Percentiles rank a stretch among this genome's conserved stretches.
Evolutionary conservation across 805 yeast genomes (phyloP).

Genomic region (Metschnikowia peoriensis): DNA sequence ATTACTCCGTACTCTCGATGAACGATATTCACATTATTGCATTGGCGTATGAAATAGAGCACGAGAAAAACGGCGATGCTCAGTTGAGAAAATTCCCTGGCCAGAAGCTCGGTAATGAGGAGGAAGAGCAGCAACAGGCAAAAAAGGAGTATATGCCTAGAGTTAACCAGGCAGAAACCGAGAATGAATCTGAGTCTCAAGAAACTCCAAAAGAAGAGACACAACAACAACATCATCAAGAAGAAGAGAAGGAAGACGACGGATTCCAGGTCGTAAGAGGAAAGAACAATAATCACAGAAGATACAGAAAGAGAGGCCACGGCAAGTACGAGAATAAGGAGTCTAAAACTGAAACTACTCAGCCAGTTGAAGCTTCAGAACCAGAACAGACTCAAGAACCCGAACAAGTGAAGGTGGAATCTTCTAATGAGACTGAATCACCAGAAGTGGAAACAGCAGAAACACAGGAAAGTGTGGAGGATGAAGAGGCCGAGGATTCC

Average conservation of each 20-base stretch:
- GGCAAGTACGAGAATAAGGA: background rate
- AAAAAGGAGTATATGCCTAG: conserved; percentile 2
- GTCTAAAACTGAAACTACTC: background rate
- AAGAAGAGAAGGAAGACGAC: conserved; percentile 18
- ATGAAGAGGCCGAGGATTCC: conserved; percentile 48
- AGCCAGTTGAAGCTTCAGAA: background rate
- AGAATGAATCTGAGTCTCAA: background rate
- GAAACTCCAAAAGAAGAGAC: conserved; percentile 10
- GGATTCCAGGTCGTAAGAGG: conserved; percentile 24
- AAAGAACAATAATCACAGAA: conserved; percentile 8
- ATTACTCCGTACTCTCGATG: conserved; percentile 77
- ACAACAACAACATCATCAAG: background rate
- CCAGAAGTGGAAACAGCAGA: background rate
- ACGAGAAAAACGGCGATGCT: conserved; percentile 70
- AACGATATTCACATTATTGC: conserved; percentile 95
- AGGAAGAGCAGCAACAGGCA: conserved; percentile 1
- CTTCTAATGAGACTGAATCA: background rate
- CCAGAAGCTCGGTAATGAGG: conserved; percentile 39
- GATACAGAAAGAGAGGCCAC: background rate
- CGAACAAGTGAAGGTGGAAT: background rate
- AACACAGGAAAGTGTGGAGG: background rate
- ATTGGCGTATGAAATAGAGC: conserved; percentile 81
- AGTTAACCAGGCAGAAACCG: background rate
- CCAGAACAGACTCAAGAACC: background rate
- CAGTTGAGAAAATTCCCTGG: conserved; percentile 75